Conservation (phyloP, 2,329 filamentous ascomycete genomes). For the Calonectria henricotiae region DNA sequence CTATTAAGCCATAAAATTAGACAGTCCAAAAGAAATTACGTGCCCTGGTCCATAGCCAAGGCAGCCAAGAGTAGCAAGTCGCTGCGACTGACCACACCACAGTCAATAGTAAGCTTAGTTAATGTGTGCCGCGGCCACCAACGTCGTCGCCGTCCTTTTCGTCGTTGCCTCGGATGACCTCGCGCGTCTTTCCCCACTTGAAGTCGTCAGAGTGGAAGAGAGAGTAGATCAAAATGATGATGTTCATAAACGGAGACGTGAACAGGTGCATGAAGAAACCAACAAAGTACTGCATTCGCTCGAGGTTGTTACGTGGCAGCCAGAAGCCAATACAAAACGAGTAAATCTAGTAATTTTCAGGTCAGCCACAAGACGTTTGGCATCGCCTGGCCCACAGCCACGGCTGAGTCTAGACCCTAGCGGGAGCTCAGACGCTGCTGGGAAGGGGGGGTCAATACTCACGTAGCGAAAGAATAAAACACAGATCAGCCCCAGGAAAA, state of each 20-base stretch:
- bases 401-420: constrained; percentile 32
- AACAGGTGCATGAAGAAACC: constrained; percentile 59
- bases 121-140: constrained; percentile 51
- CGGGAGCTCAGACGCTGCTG: constrained; percentile 8
- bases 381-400: constrained; percentile 20
- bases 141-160: constrained; percentile 51
- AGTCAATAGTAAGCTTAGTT: constrained; percentile 29
- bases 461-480: constrained; percentile 61
- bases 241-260: constrained; percentile 63
- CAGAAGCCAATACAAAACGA: constrained; percentile 63
- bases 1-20: constrained; percentile 22
- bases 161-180: constrained; percentile 54
- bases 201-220: constrained; percentile 64
- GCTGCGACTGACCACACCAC: not conserved
- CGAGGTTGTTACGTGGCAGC: constrained; percentile 60
- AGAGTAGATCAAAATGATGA: constrained; percentile 62
- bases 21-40: constrained; percentile 25
- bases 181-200: constrained; percentile 65
- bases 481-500: constrained; percentile 59
- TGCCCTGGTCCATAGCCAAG: constrained; percentile 1
- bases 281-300: constrained; percentile 59
- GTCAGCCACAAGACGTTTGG: constrained; percentile 37
- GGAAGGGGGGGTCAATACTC: constrained; percentile 49
- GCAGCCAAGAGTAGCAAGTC: not conserved
- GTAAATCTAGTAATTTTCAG: constrained; percentile 55